Base-by-base conservation (phyloP, 2,329 filamentous ascomycete genomes). In the Coniochaeta hoffmannii region DNA sequence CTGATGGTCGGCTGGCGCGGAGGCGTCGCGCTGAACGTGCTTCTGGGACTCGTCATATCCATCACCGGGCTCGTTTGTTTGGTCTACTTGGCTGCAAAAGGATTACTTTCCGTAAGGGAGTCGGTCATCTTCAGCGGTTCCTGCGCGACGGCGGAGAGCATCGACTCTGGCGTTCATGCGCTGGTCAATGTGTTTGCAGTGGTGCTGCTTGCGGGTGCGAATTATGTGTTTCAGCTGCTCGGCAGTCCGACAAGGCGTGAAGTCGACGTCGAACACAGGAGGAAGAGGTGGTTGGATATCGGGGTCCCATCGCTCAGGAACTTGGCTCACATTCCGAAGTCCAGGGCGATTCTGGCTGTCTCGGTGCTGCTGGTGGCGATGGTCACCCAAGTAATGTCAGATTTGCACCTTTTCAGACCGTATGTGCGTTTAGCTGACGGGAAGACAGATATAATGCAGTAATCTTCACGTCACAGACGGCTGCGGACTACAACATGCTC, bases 201-300 rank as follows among this genome's bases (percentile, higher is more conserved):
- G 5, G 66, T 72, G 4, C 59, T 81, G 19, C 63, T 82, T 12
- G 73, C 73, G 1, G 75, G 73, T 3, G 78, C 73, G 11, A 80
- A 80, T 66, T 82, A 81, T 61, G 69, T 72, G 36, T 77, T 79
- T 56, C 79, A 82, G 63, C 70, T 80, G n/a, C 72, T 82, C 12
- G 73, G 69, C 60, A 81, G 78, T 59, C 80, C 79, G 6, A 81
- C 77, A 8, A 71, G 79, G 38, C 64, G 64, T 11, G 79, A 82
- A 60, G 63, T 82, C 9, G 68, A 72, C 28, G 63, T 60, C 12
- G 78, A 78, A 5, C 80, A 82, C 59, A 67, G 65, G 11, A 67
- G 65, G 32, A 70, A 68, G 59, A 67, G 63, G 46, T 81, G 78
- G 79, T 64, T 82, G 53, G 77, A 82, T 57, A 76, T 82, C 28